Evolutionary conservation across 495 filamentous ascomycete species (phyloP).

Genomic region (Penicillium longicatenatum): DNA sequence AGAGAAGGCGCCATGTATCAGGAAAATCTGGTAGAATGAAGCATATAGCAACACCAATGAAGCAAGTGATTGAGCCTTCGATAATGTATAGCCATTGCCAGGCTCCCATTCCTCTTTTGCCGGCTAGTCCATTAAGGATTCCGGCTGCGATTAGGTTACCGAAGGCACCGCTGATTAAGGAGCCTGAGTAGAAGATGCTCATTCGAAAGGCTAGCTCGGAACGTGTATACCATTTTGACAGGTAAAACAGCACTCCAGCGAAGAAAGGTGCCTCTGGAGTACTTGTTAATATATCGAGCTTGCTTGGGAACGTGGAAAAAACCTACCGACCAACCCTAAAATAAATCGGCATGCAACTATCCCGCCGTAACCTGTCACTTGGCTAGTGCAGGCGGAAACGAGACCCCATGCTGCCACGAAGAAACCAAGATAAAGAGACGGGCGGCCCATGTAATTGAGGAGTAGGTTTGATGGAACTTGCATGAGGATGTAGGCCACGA

Average conservation of each 20-base stretch:
- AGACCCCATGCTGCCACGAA: constrained; percentile 54
- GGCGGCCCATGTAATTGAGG: constrained; percentile 53
- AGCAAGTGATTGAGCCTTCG: constrained; percentile 39
- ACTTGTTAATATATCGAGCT: background rate
- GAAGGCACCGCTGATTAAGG: constrained; percentile 61
- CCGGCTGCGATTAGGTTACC: constrained; percentile 59
- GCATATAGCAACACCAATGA: constrained; percentile 35
- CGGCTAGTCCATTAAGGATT: constrained; percentile 39
- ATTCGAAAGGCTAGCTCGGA: constrained; percentile 55
- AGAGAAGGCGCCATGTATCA: constrained; percentile 41
- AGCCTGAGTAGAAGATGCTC: constrained; percentile 63
- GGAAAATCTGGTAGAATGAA: constrained; percentile 48
- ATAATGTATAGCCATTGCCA: constrained; percentile 55
- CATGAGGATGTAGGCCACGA: constrained; percentile 51
- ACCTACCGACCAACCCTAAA: constrained; percentile 40
- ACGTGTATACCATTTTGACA: constrained; percentile 59
- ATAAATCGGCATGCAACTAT: constrained; percentile 54
- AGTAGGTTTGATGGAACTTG: constrained; percentile 58
- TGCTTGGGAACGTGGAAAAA: background rate
- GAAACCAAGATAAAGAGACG: constrained; percentile 43
- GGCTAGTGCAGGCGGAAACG: constrained; percentile 48
- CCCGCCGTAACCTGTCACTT: constrained; percentile 47
- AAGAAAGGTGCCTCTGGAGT: constrained; percentile 44
- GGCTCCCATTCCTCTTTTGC: constrained; percentile 34
- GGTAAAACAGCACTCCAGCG: constrained; percentile 48